phyloP scores from a whole-genome alignment of 352 stramenopile species.

The Pythium folliculosum region DNA sequence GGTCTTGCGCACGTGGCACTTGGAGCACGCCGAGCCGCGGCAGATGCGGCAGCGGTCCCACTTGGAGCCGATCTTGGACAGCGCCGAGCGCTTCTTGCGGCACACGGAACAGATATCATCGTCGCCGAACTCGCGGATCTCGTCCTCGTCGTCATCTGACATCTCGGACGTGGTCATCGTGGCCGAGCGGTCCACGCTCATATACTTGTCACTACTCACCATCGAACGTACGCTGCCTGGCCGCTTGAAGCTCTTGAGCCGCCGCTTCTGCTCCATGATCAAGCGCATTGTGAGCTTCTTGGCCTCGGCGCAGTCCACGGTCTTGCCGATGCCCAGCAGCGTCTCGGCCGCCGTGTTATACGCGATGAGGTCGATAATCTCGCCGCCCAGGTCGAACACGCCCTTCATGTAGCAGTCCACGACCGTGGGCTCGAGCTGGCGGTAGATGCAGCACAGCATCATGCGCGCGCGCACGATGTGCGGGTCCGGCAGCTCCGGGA shows the following conservation, averaged over 20 bases:
- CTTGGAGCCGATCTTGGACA: constrained; percentile 19
- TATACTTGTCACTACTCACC: neutral
- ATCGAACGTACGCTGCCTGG: constrained; percentile 1
- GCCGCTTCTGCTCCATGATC: constrained; percentile 15
- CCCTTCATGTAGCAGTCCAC: constrained; percentile 59
- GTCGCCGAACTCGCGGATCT: neutral
- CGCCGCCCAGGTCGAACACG: constrained; percentile 50
- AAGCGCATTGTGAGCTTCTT: constrained; percentile 47
- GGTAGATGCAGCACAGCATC: constrained; percentile 65
- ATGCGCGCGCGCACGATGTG: constrained; percentile 45
- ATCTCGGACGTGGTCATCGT: neutral
- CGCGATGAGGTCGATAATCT: constrained; percentile 42
- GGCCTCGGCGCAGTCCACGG: constrained; percentile 37
- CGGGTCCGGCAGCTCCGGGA: constrained; percentile 35
- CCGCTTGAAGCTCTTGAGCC: constrained; percentile 4
- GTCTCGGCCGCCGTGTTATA: constrained; percentile 46
- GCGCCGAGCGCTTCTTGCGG: constrained; percentile 24
- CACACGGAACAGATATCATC: constrained; percentile 26
- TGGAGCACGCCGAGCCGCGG: constrained; percentile 38
- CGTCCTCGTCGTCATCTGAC: constrained; percentile 2
- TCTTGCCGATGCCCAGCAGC: constrained; percentile 39
- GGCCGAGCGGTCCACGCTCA: constrained; percentile 15
- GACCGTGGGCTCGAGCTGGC: constrained; percentile 37
- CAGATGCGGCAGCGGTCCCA: constrained; percentile 45
- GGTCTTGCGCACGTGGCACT: constrained; percentile 50